Evolutionary conservation across 1,139 yeast species (phyloP), one percentile per base, ranked within the genome.

Genomic region (Saccharomyces hybrid): DNA sequence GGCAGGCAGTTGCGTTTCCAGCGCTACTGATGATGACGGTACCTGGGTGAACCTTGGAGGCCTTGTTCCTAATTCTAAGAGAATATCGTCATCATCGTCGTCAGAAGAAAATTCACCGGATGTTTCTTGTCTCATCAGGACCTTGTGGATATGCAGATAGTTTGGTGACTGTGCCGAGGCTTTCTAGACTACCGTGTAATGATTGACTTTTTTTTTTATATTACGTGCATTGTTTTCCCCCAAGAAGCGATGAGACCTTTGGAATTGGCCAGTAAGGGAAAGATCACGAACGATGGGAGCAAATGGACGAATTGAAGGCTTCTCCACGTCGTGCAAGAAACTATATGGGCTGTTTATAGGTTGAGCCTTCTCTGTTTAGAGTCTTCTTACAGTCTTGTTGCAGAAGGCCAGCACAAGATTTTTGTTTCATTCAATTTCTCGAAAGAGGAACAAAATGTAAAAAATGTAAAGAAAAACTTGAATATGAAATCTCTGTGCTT

Each of bases 31-130:
- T 16, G 42, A 38, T 49, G 55, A 14, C 50, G 32, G 20, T 41
- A 54, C 20, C 2, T 38, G 42, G 20, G 42, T 38, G 20, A 38
- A 38, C 53, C 60, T 62, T n/a, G 67, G 64, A 2, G 70, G 69
- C 32, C 61, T 61, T 1, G 57, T 58, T 9, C 61, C 64, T 14
- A 68, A 55, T 44, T 67, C 63, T 27, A 64, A 50, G 7, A 67
- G 57, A 38, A 67, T 56, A 20, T n/a, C n/a, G n/a, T 63, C 70
- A 48, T 67, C 70, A 16, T 61, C 69, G 20, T 61, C 67, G 41
- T 62, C 64, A 4, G 55, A 54, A 11, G 42, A 8, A 9, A 38
- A 38, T 16, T 38, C 42, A 16, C n/a, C 13, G 5, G 20, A n/a
- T 4, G 13, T 11, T 16, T 16, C 42, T 16, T 9, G 23, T n/a